A percentile compares a stretch with the other conserved stretches of the same genome.
Evolutionary conservation across 306 rosid genomes (phyloP).

Genomic region (Benincasa hispida): DNA sequence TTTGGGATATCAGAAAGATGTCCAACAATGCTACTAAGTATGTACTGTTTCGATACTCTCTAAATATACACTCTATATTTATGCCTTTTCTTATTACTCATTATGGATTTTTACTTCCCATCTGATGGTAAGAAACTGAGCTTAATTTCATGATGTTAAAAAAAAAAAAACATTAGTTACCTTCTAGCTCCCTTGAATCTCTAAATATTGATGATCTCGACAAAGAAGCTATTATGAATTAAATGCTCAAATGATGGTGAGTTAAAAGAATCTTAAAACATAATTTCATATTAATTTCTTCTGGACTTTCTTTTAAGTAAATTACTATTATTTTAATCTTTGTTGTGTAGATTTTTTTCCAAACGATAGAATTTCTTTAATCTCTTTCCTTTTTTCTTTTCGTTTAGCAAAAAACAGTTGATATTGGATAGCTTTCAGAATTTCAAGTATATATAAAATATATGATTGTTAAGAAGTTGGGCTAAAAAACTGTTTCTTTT

Average conservation of each 20-base stretch:
- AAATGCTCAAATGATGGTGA: not conserved
- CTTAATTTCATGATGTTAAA: no score
- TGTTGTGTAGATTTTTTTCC: no score
- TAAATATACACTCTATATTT: not conserved
- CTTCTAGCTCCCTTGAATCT: not conserved
- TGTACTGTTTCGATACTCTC: constrained; percentile 1
- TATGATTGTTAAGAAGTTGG: no score
- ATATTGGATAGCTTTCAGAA: no score
- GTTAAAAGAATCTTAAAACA: not conserved
- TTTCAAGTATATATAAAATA: no score
- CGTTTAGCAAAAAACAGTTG: no score
- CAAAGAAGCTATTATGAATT: not conserved
- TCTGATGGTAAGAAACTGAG: not conserved
- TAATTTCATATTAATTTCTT: not conserved
- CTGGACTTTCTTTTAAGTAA: not conserved
- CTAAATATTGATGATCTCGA: not conserved
- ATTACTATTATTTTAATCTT: no score
- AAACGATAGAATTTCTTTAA: no score
- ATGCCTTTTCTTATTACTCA: not conserved
- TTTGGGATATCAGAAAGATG: constrained; percentile 93
- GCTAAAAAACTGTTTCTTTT: no score
- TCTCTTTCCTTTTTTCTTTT: no score
- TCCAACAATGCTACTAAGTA: constrained; percentile 45
- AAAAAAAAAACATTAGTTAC: not conserved
- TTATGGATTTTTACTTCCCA: not conserved